Base-by-base conservation (phyloP, 345 rosid genomes). In the Ailanthus altissimus region DNA sequence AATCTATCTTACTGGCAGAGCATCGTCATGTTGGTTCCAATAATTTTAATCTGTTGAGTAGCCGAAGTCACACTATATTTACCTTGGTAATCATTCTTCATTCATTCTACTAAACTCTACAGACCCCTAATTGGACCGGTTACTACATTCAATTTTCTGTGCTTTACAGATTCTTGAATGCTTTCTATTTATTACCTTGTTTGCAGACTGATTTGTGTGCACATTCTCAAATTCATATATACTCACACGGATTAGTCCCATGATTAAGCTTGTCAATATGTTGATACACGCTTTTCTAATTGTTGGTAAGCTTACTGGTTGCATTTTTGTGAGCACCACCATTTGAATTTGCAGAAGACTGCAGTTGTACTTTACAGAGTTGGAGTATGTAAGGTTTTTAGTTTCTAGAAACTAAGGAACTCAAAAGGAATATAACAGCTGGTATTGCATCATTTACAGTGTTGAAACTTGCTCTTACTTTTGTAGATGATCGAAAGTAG, bases 1-100 rank as follows among this genome's bases (percentile, higher is more conserved):
- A 42, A 45, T 76, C 42, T 73, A 65, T 84, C 67, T 72, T 77
- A 18, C 72, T 82, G 82, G 81, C 92, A 97, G 99, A 97, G 75
- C 99, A 97, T 86, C 99, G 99, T 72, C 99, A 97, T 72, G 98
- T 97, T 85, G 99, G 99, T 77, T 97, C 99, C 72, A 97, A 97
- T 88, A 97, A 97, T 84, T 97, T 92, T 85, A 97, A 97, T 84
- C 89, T 97, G 67, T 75, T 94, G 74, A 97, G 99, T 74, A 97
- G 99, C 88, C 89, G 99, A 86, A 97, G 99, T 86, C 99, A 97
- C 88, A 97, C 99, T 57, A 90, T 97, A 79, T 97, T 97, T 78
- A 94, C 98, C 20, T 83, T 97, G 95, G 99, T 92, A 92, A 78
- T 79, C 70, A 40, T 69, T 80, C 76, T 73, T 59, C 68, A 23